Percentiles rank a stretch among this genome's conserved stretches.
phyloP scores from a whole-genome alignment of 2,329 filamentous ascomycete species.

The Aspergillus jensenii region DNA sequence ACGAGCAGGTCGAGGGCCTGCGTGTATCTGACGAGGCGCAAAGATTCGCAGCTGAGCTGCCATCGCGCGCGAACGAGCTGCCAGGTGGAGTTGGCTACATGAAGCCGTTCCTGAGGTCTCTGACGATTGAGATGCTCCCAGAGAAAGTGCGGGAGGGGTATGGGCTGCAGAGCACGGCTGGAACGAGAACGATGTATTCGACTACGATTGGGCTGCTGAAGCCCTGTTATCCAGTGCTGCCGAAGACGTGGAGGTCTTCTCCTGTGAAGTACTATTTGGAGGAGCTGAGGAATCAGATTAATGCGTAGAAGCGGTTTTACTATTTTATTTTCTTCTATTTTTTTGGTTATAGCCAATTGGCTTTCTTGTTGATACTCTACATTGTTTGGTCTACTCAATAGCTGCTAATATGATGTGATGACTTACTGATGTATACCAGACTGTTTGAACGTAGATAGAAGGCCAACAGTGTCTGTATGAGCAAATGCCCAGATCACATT shows the following conservation, averaged over 20 bases:
- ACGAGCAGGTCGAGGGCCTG: conserved; percentile 29
- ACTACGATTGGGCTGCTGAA: conserved; percentile 33
- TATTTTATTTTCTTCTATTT: neutral
- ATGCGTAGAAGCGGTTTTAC: conserved; percentile 4
- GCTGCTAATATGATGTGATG: conserved; percentile 7
- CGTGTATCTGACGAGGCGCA: conserved; percentile 30
- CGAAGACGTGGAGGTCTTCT: conserved; percentile 27
- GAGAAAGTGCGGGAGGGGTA: conserved; percentile 34
- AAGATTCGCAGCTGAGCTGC: conserved; percentile 29
- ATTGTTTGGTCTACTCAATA: neutral
- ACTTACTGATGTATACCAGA: neutral
- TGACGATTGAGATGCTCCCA: conserved; percentile 37
- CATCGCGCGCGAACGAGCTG: conserved; percentile 22
- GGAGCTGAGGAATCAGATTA: conserved; percentile 26
- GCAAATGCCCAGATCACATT: too few species aligned
- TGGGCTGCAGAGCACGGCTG: conserved; percentile 29
- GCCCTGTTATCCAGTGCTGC: conserved; percentile 34
- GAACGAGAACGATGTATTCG: conserved; percentile 29
- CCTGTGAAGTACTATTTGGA: conserved; percentile 32
- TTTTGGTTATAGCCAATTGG: neutral
- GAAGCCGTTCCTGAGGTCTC: conserved; percentile 31
- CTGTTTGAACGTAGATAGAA: too few species aligned
- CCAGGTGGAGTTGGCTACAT: conserved; percentile 30
- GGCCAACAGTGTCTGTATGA: too few species aligned
- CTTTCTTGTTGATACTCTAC: neutral